A percentile compares a stretch with the other conserved stretches of the same genome.
Evolutionary conservation across 208 protist species (phyloP).

Genomic region (Porcisia hertigi): DNA sequence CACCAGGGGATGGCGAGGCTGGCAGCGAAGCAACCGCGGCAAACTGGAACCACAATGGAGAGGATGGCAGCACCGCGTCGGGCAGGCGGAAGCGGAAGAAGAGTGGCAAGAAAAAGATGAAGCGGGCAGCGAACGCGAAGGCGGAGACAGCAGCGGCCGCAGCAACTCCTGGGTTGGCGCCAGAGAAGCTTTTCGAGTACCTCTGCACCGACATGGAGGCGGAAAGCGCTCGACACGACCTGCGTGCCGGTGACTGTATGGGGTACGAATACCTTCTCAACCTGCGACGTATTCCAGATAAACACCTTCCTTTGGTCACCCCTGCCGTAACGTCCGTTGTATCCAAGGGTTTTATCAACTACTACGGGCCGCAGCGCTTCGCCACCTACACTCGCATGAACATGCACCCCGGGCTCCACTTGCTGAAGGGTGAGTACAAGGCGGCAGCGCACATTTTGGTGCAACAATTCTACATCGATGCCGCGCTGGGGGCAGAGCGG

Average conservation of each 20-base stretch:
- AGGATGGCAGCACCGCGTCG: not conserved
- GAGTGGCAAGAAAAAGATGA: constrained; percentile 21
- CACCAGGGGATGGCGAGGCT: constrained; percentile 14
- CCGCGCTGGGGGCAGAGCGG: constrained; percentile 64
- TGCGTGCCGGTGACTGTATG: constrained; percentile 61
- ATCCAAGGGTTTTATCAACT: constrained; percentile 88
- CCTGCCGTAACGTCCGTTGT: constrained; percentile 67
- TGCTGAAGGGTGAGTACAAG: constrained; percentile 81
- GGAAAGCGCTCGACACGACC: constrained; percentile 54
- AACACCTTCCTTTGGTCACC: constrained; percentile 58
- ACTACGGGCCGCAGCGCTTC: constrained; percentile 82
- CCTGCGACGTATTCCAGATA: constrained; percentile 65
- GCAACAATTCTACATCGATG: constrained; percentile 87
- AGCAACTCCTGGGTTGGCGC: constrained; percentile 30
- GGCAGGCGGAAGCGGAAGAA: constrained; percentile 25
- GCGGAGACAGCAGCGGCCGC: constrained; percentile 21
- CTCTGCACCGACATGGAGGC: constrained; percentile 84
- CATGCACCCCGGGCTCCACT: constrained; percentile 85
- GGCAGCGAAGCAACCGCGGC: constrained; percentile 4
- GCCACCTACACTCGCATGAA: constrained; percentile 79
- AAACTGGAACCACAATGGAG: constrained; percentile 4
- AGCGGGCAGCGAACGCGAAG: constrained; percentile 2
- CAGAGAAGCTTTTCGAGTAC: constrained; percentile 83
- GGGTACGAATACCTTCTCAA: constrained; percentile 76
- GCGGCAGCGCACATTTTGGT: constrained; percentile 85